Evolutionary conservation across 345 rosid species (phyloP), one percentile per base, ranked within the genome.

Genomic region (Garcia nutans): DNA sequence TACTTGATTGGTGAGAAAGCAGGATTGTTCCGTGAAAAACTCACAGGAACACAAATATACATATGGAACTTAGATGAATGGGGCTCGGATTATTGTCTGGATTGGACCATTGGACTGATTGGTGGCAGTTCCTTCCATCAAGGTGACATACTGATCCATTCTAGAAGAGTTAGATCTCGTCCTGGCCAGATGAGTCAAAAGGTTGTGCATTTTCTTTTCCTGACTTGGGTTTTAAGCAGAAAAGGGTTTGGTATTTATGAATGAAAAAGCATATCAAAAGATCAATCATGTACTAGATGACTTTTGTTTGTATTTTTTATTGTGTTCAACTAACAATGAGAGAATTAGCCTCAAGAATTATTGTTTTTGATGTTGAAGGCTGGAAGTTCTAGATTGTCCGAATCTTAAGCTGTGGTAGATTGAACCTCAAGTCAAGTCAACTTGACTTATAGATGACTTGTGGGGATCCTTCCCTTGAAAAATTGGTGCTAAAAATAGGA

Each of bases 1-100:
- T 83, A 83, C 80, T 66, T 80, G 81, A 83, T 83, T 31, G 86
- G 86, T 67, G 77, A 75, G 72, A 83, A 83, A 63, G 78, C 77
- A 28, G 85, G 83, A 41, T 33, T 77, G 68, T 80, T 83, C 49
- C 71, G 3, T 70, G 73, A 31, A 68, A 82, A 56, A 33, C 10
- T 12, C 55, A 80, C 82, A 31, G 81, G 86, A 60, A 83, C 86
- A 10, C 83, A 83, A 24, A 77, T 77, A 65, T 83, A 67, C 65
- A 74, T 80, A 55, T 83, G 86, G 86, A 83, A 83, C 63, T 68
- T 83, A 41, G 86, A 83, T 52, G 62, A 80, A 45, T 80, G 86
- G 86, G 85, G 86, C 11, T 77, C 79, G 37, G 23, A 77, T 57
- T 83, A 74, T 67, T 77, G 77, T 55, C 65, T 83, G 49, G 77